Conservation (phyloP, 306 rosid species). For the Casuarina cunninghamiana region DNA sequence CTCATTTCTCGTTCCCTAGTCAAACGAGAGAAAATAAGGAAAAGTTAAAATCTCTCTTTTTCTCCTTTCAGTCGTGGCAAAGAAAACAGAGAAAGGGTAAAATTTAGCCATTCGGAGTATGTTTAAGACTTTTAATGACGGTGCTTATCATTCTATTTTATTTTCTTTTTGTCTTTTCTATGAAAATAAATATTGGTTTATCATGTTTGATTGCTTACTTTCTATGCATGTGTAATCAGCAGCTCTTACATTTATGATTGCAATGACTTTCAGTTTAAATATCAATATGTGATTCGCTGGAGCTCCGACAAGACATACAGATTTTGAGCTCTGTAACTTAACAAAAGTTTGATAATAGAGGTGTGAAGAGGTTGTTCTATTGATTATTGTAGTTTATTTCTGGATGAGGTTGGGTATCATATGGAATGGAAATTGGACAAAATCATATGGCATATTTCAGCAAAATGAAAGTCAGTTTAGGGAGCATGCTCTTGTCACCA, state of each 20-base stretch:
- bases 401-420: too few species aligned
- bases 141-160: background rate
- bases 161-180: background rate
- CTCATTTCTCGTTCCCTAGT: background rate
- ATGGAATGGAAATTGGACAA: too few species aligned
- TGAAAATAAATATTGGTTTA: background rate
- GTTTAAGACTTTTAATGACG: too few species aligned
- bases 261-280: slow-evolving; percentile 13
- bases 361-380: background rate
- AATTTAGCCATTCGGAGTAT: slow-evolving; percentile 1
- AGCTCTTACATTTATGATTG: background rate
- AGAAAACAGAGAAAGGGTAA: too few species aligned
- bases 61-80: background rate
- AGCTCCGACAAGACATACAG: background rate
- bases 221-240: background rate
- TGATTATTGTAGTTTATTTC: too few species aligned
- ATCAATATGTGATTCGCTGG: slow-evolving; percentile 1
- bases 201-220: background rate
- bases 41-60: background rate
- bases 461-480: too few species aligned
- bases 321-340: background rate
- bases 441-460: too few species aligned
- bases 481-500: too few species aligned
- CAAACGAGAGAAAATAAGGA: background rate
- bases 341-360: background rate